These are phyloP conservation scores for Rhynchospora pubera DNA, from an alignment of 176 grass and related monocot genomes.

Conservation along the genomic window DNA sequence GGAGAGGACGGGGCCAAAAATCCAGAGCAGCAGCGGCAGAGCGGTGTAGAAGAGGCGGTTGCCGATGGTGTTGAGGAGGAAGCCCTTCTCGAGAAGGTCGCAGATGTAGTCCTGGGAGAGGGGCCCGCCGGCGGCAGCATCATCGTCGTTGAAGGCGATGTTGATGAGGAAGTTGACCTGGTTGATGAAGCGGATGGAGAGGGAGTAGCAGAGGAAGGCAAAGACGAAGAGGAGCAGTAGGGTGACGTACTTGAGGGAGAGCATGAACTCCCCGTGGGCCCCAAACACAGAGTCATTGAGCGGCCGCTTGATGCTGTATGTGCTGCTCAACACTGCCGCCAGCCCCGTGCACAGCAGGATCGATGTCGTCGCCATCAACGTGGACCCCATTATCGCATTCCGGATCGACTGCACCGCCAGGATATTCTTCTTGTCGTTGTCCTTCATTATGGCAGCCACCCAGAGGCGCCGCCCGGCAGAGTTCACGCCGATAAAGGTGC, in stretches of 20 bases:
- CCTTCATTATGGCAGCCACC: slow-evolving; percentile 67
- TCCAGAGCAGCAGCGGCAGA: slow-evolving; percentile 70
- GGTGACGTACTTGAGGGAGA: slow-evolving; percentile 87
- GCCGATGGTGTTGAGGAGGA: slow-evolving; percentile 61
- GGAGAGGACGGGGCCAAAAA: slow-evolving; percentile 78
- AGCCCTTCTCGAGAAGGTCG: slow-evolving; percentile 47
- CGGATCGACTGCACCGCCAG: slow-evolving; percentile 80
- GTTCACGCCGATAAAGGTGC: slow-evolving; percentile 66
- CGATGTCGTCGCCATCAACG: slow-evolving; percentile 82
- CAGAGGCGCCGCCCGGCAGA: slow-evolving; percentile 52
- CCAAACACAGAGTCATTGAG: slow-evolving; percentile 72
- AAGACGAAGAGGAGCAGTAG: slow-evolving; percentile 73
- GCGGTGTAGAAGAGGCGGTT: slow-evolving; percentile 84
- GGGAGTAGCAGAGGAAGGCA: slow-evolving; percentile 87
- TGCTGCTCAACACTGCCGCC: slow-evolving; percentile 92
- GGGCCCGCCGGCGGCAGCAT: neutral
- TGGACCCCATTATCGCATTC: slow-evolving; percentile 91
- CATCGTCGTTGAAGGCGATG: slow-evolving; percentile 11
- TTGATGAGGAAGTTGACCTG: slow-evolving; percentile 93
- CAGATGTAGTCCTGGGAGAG: slow-evolving; percentile 29
- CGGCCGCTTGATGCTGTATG: slow-evolving; percentile 77
- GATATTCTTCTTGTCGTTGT: slow-evolving; percentile 79
- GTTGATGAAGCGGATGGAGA: slow-evolving; percentile 78
- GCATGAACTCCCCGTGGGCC: slow-evolving; percentile 90
- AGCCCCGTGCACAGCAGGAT: slow-evolving; percentile 90